phyloP scores from a whole-genome alignment of 768 basidiomycete genomes.

The Leccinum boreale region DNA sequence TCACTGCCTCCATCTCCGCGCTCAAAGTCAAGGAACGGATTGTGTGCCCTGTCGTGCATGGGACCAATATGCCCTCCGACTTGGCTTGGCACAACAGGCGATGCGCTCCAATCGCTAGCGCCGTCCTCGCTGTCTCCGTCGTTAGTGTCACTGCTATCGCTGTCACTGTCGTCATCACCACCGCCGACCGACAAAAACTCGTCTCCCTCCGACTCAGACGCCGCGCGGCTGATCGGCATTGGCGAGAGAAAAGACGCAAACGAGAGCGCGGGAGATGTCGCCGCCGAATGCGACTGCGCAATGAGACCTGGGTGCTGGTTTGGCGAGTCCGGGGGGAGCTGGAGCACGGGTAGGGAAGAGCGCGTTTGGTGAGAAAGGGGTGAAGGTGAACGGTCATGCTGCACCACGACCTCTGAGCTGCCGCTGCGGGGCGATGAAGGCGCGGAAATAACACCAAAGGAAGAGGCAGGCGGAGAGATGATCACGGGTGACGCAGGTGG shows the following conservation, averaged over 20 bases:
- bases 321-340: conserved; percentile 6
- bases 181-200: conserved; percentile 27
- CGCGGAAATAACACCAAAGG: conserved; percentile 19
- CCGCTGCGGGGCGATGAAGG: conserved; percentile 22
- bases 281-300: background rate
- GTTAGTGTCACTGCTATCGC: background rate
- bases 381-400: background rate
- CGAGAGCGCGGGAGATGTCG: conserved; percentile 19
- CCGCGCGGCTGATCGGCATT: conserved; percentile 12
- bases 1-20: conserved; percentile 13
- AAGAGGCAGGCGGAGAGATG: conserved; percentile 24
- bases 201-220: conserved; percentile 22
- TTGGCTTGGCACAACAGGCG: background rate
- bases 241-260: conserved; percentile 27
- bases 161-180: background rate
- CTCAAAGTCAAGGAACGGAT: conserved; percentile 24
- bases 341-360: conserved; percentile 11
- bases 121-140: background rate
- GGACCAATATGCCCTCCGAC: background rate
- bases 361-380: background rate
- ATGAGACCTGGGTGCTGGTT: background rate
- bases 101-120: conserved; percentile 10
- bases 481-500: conserved; percentile 28
- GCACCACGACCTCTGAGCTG: conserved; percentile 14
- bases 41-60: conserved; percentile 8